These are phyloP conservation scores for Myrica gale DNA, from an alignment of 306 rosid species.

Conservation along the genomic window DNA sequence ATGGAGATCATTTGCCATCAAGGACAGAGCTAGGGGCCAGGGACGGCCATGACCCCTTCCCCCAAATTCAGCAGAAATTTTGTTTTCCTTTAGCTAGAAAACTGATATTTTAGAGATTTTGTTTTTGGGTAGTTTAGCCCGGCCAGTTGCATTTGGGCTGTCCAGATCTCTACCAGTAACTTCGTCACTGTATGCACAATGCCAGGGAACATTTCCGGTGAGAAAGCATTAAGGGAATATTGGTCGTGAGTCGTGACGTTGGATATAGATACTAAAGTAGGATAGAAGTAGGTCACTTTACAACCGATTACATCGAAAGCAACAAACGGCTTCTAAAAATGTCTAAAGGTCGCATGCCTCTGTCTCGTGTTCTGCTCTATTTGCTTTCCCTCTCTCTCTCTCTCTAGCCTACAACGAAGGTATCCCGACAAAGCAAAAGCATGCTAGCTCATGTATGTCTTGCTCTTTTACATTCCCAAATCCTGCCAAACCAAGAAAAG, in stretches of 20 bases:
- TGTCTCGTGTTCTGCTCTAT: conserved; percentile 46
- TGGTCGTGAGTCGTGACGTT: neutral
- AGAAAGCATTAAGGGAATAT: neutral
- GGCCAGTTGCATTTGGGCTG: too few species aligned
- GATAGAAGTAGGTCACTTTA: conserved; percentile 1
- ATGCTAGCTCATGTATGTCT: neutral
- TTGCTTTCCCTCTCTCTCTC: conserved; percentile 17
- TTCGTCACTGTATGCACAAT: too few species aligned
- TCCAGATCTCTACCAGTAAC: too few species aligned
- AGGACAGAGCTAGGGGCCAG: too few species aligned
- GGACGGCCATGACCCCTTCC: too few species aligned
- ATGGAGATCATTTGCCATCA: too few species aligned
- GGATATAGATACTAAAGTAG: too few species aligned
- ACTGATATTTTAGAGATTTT: too few species aligned
- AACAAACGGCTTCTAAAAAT: conserved; percentile 38
- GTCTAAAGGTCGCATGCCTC: conserved; percentile 32
- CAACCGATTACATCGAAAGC: conserved; percentile 24
- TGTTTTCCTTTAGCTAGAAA: too few species aligned
- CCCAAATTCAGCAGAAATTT: too few species aligned
- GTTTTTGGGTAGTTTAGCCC: too few species aligned
- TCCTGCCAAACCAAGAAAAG: conserved; percentile 52
- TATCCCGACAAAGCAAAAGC: conserved; percentile 21
- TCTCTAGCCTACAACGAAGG: neutral
- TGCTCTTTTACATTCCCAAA: conserved; percentile 21
- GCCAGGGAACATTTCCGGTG: neutral